phyloP scores from a whole-genome alignment of 345 rosid species.

The Melaleuca alternifolia region DNA sequence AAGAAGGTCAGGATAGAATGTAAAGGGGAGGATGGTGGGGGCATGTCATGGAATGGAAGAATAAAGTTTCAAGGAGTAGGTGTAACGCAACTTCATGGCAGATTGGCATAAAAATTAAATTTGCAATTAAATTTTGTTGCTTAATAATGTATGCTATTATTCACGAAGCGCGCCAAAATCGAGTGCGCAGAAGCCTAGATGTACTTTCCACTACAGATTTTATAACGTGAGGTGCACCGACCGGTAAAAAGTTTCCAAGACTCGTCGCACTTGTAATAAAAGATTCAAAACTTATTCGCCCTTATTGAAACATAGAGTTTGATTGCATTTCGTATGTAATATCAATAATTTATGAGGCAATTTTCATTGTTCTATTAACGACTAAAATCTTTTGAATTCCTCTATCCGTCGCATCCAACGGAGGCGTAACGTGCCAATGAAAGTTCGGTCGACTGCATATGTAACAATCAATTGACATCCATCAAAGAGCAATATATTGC shows the following conservation, averaged over 20 bases:
- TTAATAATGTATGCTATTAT: neutral
- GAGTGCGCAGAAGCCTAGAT: neutral
- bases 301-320: neutral
- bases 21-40: neutral
- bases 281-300: neutral
- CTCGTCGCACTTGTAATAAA: neutral
- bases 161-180: neutral
- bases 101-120: neutral
- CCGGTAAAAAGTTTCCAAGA: neutral
- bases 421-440: too few species aligned
- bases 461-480: too few species aligned
- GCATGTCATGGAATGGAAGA: neutral
- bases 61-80: neutral
- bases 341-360: too few species aligned
- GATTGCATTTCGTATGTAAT: too few species aligned
- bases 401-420: too few species aligned
- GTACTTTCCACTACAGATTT: neutral
- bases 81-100: constrained; percentile 1
- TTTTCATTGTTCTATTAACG: too few species aligned
- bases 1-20: neutral
- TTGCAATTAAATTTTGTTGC: neutral
- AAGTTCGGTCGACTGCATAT: too few species aligned
- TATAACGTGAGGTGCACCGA: neutral
- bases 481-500: too few species aligned
- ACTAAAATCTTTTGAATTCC: too few species aligned